These are phyloP conservation scores for Claviceps cyperi DNA, from an alignment of 2,329 filamentous ascomycete genomes.

Conservation along the genomic window DNA sequence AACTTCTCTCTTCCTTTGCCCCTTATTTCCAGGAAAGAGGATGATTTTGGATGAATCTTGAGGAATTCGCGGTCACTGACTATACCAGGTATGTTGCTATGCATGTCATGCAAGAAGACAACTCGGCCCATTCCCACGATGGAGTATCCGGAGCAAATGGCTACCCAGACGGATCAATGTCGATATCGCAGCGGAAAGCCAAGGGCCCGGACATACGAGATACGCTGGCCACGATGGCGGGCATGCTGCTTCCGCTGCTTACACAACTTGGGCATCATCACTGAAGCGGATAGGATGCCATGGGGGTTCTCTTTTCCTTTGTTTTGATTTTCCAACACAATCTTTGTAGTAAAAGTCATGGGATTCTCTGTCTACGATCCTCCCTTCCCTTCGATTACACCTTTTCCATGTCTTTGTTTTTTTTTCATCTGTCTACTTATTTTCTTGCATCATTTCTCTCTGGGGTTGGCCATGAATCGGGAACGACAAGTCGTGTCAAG, in stretches of 20 bases:
- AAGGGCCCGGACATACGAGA: conserved; percentile 49
- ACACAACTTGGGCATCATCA: conserved; percentile 65
- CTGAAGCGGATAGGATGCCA: not conserved
- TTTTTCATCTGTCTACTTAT: not conserved
- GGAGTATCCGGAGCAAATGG: conserved; percentile 35
- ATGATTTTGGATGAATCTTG: not conserved
- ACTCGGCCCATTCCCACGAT: conserved; percentile 35
- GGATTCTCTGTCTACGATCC: not conserved
- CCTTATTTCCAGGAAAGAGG: not conserved
- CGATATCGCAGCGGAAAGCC: conserved; percentile 32
- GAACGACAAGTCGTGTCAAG: too few species aligned
- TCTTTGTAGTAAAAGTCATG: too few species aligned
- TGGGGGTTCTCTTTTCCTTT: not conserved
- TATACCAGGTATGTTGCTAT: conserved; percentile 74
- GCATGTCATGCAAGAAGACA: conserved; percentile 88
- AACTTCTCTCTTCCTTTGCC: not conserved
- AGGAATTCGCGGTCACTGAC: not conserved
- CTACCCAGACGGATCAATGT: conserved; percentile 32
- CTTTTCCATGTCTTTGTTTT: not conserved
- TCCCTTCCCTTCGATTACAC: not conserved
- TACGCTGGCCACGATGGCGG: conserved; percentile 54
- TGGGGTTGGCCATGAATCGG: too few species aligned
- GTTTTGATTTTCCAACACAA: not conserved
- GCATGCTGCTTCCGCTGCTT: conserved; percentile 65
- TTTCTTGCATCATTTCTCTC: too few species aligned